Evolutionary conservation across 2,329 filamentous ascomycete genomes (phyloP).

Genomic region (Ceratocystis eucalypticola): DNA sequence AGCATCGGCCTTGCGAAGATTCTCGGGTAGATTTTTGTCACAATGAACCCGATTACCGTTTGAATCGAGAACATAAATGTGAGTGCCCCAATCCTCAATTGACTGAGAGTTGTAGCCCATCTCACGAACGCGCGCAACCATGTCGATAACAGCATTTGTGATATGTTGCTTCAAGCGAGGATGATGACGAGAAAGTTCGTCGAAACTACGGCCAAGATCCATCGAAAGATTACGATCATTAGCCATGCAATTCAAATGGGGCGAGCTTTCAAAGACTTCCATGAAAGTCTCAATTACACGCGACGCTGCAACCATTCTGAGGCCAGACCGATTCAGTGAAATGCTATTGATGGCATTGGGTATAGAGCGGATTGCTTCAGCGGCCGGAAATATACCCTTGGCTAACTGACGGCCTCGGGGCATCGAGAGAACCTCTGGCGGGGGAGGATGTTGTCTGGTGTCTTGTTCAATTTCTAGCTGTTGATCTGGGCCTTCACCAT

Average conservation of each 20-base stretch:
- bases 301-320: conserved; percentile 75
- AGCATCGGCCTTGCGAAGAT: conserved; percentile 22
- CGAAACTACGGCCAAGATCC: conserved; percentile 70
- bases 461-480: conserved; percentile 20
- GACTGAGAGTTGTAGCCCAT: conserved; percentile 59
- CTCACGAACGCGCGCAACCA: conserved; percentile 69
- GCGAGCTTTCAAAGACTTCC: conserved; percentile 88
- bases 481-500: conserved; percentile 25
- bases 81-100: conserved; percentile 60
- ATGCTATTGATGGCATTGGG: conserved; percentile 86
- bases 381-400: conserved; percentile 67
- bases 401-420: conserved; percentile 38
- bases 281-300: conserved; percentile 75
- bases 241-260: conserved; percentile 75
- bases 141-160: conserved; percentile 71
- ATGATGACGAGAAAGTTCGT: conserved; percentile 89
- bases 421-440: conserved; percentile 35
- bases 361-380: conserved; percentile 76
- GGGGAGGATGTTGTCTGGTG: conserved; percentile 39
- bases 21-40: conserved; percentile 30
- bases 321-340: conserved; percentile 74
- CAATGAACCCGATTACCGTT: conserved; percentile 41
- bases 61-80: conserved; percentile 52
- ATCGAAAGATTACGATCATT: conserved; percentile 55
- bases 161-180: conserved; percentile 69